These are phyloP conservation scores for Zygoascus biomembranicola DNA, from an alignment of 805 yeast species.

Conservation along the genomic window DNA sequence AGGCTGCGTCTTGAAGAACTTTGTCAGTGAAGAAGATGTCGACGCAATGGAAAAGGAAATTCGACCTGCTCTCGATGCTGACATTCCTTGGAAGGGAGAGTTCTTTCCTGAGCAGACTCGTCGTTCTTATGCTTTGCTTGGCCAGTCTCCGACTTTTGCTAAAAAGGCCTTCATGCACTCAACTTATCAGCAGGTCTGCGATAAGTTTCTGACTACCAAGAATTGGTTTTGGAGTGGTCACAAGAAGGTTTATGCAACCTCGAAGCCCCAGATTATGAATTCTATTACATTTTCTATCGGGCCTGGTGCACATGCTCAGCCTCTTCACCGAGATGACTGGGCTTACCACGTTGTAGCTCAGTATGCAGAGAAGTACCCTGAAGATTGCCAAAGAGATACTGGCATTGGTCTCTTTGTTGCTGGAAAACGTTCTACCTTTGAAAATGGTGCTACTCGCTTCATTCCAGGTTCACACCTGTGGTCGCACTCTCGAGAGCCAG, in stretches of 20 bases:
- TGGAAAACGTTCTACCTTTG: constrained; percentile 3
- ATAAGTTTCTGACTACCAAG: constrained; percentile 2
- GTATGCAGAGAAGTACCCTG: not conserved
- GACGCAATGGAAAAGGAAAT: constrained; percentile 3
- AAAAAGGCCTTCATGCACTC: not conserved
- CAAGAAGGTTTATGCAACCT: not conserved
- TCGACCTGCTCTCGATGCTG: constrained; percentile 3
- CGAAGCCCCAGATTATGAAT: constrained; percentile 3
- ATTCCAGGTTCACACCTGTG: constrained; percentile 7
- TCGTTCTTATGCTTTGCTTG: constrained; percentile 1
- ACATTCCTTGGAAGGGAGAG: constrained; percentile 5
- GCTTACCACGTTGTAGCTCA: not conserved
- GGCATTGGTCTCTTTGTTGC: constrained; percentile 3
- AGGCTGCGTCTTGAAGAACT: constrained; percentile 3
- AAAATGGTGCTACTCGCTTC: constrained; percentile 3
- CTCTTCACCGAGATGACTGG: constrained; percentile 6
- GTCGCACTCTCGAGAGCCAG: constrained; percentile 4
- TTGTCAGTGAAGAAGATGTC: constrained; percentile 2
- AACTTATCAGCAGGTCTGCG: not conserved
- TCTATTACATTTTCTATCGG: constrained; percentile 3
- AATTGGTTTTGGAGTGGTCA: constrained; percentile 7
- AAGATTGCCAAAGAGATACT: constrained; percentile 1
- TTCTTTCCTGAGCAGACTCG: constrained; percentile 3
- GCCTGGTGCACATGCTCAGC: constrained; percentile 4
- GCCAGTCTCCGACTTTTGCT: constrained; percentile 1